phyloP scores from a whole-genome alignment of 2,329 filamentous ascomycete species.

The Fusarium sp. region DNA sequence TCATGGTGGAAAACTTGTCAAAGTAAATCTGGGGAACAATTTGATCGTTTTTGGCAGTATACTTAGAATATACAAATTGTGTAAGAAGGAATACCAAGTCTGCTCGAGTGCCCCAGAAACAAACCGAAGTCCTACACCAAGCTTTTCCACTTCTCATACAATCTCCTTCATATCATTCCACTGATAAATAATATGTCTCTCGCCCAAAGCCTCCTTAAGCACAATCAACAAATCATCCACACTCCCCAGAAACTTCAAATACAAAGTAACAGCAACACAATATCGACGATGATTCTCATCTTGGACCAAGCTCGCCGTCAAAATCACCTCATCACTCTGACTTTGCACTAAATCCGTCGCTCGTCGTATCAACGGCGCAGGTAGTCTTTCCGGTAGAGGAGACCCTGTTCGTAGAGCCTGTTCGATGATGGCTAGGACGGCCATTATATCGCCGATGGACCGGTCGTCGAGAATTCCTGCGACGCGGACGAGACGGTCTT shows the following conservation, averaged over 20 bases:
- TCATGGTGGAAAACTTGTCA: too few species aligned
- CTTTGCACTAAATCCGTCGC: constrained; percentile 45
- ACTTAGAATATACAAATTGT: too few species aligned
- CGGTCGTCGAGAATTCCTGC: constrained; percentile 56
- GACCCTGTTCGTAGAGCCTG: constrained; percentile 60
- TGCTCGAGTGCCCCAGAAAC: background rate
- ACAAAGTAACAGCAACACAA: constrained; percentile 58
- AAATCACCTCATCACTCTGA: constrained; percentile 37
- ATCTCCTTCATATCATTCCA: constrained; percentile 39
- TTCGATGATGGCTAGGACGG: constrained; percentile 59
- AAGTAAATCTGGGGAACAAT: too few species aligned
- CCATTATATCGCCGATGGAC: constrained; percentile 63
- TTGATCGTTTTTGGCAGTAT: too few species aligned
- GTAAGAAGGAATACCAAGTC: too few species aligned
- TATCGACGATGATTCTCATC: constrained; percentile 59
- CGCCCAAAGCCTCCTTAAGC: constrained; percentile 57
- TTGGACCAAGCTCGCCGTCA: constrained; percentile 51
- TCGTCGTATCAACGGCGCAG: constrained; percentile 57
- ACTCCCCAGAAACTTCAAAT: constrained; percentile 56
- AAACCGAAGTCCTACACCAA: background rate
- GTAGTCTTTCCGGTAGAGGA: constrained; percentile 60
- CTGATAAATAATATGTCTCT: constrained; percentile 51
- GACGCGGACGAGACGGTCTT: constrained; percentile 52
- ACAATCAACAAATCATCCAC: constrained; percentile 59
- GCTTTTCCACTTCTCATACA: background rate